Base-by-base conservation (phyloP, 352 stramenopile species). In the Peronospora tabacina region DNA sequence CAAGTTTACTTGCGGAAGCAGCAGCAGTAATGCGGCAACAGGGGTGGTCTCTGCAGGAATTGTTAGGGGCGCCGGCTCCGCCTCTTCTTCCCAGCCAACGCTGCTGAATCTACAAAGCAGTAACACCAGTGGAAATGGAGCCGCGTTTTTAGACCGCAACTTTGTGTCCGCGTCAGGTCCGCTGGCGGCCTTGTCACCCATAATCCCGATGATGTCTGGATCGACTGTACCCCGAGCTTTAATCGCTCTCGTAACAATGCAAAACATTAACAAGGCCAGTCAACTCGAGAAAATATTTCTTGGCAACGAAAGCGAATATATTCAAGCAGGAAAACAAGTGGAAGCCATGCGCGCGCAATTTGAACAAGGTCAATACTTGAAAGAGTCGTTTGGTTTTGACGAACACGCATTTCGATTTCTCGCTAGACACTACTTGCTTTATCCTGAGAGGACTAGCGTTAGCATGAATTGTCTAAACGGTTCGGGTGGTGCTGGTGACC, bases 381-480 rank as follows among this genome's bases (percentile, higher is more conserved):
- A 82, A 39, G 78, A 87, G 15, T 76, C 77, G 0, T 94, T 92
- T 51, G 83, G 83, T 0, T 94, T 94, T 52, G 80, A 94, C 47
- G 79, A 92, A 56, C 65, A 90, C 42, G 76, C 78, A 0, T 94
- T 94, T 41, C 71, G 79, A 0, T 94, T 92, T 22, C 58, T 94
- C 2, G 81, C 83, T 13, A 80, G 72, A 11, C 66, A 92, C 29
- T 94, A 94, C 39, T 51, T 68, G 43, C 37, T 83, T 8, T 83
- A 73, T 44, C 55, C 60, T 3, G 55, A 61, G 20, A 41, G 38
- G 5, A 32, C 32, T 45, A 45, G 20, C 26, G 13, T 22, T 6
- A 26, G 44, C n/a, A 54, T 47, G n/a, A 48, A 30, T 26, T 19
- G 16, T 15, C n/a, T 11, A 7, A 40, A 36, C 13, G 33, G 17